phyloP scores from a whole-genome alignment of 768 basidiomycete genomes.

The Coprinopsis cinerea region DNA sequence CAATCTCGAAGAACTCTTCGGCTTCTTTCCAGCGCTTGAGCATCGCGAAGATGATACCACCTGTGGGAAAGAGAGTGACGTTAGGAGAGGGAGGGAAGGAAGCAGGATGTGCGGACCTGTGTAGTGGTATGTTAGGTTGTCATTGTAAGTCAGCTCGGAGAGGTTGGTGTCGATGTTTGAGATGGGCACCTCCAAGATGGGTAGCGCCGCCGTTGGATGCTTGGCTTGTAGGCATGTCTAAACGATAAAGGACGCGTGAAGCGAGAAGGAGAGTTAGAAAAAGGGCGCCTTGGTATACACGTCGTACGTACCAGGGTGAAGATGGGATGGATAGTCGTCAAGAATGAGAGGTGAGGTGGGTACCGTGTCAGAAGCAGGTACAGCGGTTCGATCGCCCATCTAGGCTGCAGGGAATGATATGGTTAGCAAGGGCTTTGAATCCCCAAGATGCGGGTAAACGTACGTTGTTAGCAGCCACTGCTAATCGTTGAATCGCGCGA shows the following conservation, averaged over 20 bases:
- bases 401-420: conserved; percentile 19
- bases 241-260: neutral
- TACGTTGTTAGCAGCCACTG: conserved; percentile 46
- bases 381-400: conserved; percentile 51
- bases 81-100: too few species aligned
- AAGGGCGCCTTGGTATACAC: too few species aligned
- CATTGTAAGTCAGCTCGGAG: conserved; percentile 70
- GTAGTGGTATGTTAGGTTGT: conserved; percentile 84
- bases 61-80: too few species aligned
- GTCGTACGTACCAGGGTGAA: conserved; percentile 52
- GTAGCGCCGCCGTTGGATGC: conserved; percentile 52
- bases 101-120: too few species aligned
- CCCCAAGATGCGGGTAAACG: conserved; percentile 17
- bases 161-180: conserved; percentile 52
- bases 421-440: neutral
- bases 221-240: conserved; percentile 35
- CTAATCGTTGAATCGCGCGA: conserved; percentile 50
- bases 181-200: conserved; percentile 58
- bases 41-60: conserved; percentile 62
- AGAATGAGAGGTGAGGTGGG: conserved; percentile 45
- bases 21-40: conserved; percentile 65
- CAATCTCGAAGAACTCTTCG: conserved; percentile 76
- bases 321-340: conserved; percentile 66
- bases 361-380: conserved; percentile 57
- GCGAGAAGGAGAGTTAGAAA: neutral